phyloP scores from a whole-genome alignment of 2,329 filamentous ascomycete genomes.

The Aureobasidium sp. region DNA sequence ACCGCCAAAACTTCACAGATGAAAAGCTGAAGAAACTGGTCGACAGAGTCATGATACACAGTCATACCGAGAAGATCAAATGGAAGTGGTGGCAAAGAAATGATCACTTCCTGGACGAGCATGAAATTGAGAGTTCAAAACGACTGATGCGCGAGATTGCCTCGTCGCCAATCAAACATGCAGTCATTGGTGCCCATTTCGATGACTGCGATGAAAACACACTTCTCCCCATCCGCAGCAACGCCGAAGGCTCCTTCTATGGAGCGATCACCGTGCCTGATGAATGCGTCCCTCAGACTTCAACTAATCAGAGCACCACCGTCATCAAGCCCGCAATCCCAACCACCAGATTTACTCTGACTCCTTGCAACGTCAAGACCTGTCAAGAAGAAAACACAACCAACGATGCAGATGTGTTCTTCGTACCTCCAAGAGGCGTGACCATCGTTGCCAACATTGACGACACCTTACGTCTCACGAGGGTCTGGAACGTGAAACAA shows the following conservation, averaged over 20 bases:
- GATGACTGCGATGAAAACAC: not conserved
- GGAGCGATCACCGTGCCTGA: constrained; percentile 2
- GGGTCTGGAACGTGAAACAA: constrained; percentile 24
- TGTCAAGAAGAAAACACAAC: not conserved
- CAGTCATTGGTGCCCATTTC: not conserved
- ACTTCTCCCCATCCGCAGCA: not conserved
- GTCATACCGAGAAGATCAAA: constrained; percentile 37
- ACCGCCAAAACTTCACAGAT: constrained; percentile 57
- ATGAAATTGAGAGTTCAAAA: not conserved
- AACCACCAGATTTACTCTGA: not conserved
- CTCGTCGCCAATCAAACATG: constrained; percentile 3
- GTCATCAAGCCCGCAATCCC: not conserved
- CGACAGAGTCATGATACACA: constrained; percentile 47
- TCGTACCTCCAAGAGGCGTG: constrained; percentile 21
- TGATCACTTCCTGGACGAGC: constrained; percentile 5
- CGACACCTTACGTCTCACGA: constrained; percentile 22
- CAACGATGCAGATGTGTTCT: not conserved
- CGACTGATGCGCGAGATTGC: not conserved
- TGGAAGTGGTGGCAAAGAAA: not conserved
- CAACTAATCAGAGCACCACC: not conserved
- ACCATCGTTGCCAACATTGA: constrained; percentile 25
- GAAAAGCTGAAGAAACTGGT: constrained; percentile 60
- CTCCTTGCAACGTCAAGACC: not conserved
- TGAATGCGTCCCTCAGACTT: not conserved
- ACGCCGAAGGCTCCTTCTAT: constrained; percentile 17